Base-by-base conservation (phyloP, 2,329 filamentous ascomycete genomes). In the Colletotrichum orchidophilum region DNA sequence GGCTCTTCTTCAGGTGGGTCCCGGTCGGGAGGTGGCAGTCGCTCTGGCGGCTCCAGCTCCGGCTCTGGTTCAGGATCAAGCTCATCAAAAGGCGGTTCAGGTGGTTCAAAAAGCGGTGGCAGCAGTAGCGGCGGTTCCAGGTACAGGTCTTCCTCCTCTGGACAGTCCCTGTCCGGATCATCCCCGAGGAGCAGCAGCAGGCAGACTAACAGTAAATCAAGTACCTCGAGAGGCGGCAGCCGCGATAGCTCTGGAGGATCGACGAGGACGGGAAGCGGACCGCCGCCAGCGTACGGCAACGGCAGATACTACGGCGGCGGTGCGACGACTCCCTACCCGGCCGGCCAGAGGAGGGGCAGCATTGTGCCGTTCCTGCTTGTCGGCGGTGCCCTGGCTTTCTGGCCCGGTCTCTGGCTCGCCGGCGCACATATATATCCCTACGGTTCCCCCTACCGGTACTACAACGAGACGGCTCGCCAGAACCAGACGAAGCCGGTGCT, bases 271-370 rank as follows among this genome's bases (percentile, higher is more conserved):
- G 91, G 92, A 70, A 88, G 86, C 62, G 91, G 92, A 18, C 81
- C 87, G 1, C 75, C 82, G 18, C 90, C 89, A 3, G 72, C 77
- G 1, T 94, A 87, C 76, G 91, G 90, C 54, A 89, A 90, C 46
- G 91, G 91, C 8, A 76, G 78, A 62, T 93, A 87, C 79, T 95
- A 94, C 77, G 87, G 88, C 46, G 92, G 92, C 59, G 93, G 93
- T 59, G 87, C 90, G 0, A 71, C 82, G 3, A 77, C 78, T 0
- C 92, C 93, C 2, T 96, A 93, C 80, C 72, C 75, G 2, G 74
- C 92, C 2, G 92, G 91, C 7, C 27, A 54, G 11, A 13, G 42
- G 59, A 49, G 50, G 18, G n/a, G 49, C 0, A 70, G 67, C 13
- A 79, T 89, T 31, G 81, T 83, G 0, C 85, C 89, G 18, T 79